A percentile compares a stretch with the other conserved stretches of the same genome.
These are phyloP conservation scores for Stentor roeselii DNA, from an alignment of 73 alveolate genomes.

Conservation along the genomic window DNA sequence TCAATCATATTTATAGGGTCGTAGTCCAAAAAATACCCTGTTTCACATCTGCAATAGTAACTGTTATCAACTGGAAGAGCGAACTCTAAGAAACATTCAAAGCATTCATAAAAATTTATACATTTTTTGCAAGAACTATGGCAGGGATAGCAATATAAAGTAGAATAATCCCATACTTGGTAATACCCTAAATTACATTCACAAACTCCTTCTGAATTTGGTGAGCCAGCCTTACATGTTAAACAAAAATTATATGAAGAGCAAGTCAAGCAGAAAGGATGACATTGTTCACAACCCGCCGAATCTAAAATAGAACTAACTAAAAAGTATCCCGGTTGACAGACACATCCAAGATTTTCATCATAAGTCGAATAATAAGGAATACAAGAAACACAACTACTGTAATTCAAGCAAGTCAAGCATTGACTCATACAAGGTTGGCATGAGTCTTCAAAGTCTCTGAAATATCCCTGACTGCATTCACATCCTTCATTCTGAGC, in stretches of 20 bases:
- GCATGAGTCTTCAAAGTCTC: neutral
- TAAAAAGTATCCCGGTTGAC: neutral
- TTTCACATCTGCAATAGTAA: neutral
- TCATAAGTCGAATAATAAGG: neutral
- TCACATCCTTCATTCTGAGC: neutral
- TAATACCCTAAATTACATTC: neutral
- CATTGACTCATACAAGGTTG: neutral
- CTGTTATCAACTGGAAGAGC: neutral
- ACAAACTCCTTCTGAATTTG: neutral
- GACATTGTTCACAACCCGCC: neutral
- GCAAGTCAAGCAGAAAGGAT: neutral
- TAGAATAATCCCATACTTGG: neutral
- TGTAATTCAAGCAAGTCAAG: neutral
- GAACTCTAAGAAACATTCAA: too few relatives aligned
- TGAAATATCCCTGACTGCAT: neutral
- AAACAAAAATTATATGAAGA: neutral
- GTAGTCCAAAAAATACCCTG: neutral
- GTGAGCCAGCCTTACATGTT: neutral
- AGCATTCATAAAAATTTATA: neutral
- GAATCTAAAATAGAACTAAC: too few relatives aligned
- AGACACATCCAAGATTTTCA: neutral
- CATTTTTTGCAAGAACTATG: neutral
- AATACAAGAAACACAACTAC: neutral
- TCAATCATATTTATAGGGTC: too few relatives aligned
- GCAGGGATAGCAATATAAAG: neutral